Base-by-base conservation (phyloP, 495 filamentous ascomycete genomes). In the Friedmanniomyces simplex region DNA sequence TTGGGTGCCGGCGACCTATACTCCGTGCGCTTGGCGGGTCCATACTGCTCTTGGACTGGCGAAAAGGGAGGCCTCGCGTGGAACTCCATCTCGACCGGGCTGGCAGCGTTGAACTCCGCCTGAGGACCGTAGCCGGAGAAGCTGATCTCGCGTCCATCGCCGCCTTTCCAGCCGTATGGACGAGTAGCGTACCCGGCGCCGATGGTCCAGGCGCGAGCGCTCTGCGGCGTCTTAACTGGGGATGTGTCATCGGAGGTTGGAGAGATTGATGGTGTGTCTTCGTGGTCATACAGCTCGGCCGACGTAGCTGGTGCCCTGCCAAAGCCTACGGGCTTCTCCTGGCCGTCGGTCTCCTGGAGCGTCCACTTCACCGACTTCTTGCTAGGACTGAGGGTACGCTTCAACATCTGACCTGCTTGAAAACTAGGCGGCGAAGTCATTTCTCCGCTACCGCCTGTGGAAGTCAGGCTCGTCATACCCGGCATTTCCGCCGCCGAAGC, bases 81-180 rank as follows among this genome's bases (percentile, higher is more conserved):
- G 39, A 43, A 43, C 14, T 43, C 39, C 47, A 52, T 58, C 13
- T 58, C 36, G 48, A 58, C 49, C 16, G 47, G 56, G 11, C 14
- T 50, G 30, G 52, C 39, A 1, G 61, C 46, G 32, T 60, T 45
- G 47, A 45, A 18, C 54, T 64, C 61, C 1, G 61, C 57, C 13
- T 53, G 47, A 11, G 57, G 57, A 34, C 61, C 61, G 49, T 64
- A 57, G 42, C 61, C 61, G 10, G 51, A 36, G 37, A 64, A 64
- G 16, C 52, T 36, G 53, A 64, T 64, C 49, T 64, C 61, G 13
- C 41, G 46, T n/a, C 61, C 61, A 28, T 60, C 61, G 37, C 61
- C 61, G 34, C 61, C 57, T 14, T 49, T 30, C 61, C 61, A 64
- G 47, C 57, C 61, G 37, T 55, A 63, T 2, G 47, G 51, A 2